Base-by-base conservation (phyloP, 108 stramenopile species). In the Stephanodiscus minutulus region DNA sequence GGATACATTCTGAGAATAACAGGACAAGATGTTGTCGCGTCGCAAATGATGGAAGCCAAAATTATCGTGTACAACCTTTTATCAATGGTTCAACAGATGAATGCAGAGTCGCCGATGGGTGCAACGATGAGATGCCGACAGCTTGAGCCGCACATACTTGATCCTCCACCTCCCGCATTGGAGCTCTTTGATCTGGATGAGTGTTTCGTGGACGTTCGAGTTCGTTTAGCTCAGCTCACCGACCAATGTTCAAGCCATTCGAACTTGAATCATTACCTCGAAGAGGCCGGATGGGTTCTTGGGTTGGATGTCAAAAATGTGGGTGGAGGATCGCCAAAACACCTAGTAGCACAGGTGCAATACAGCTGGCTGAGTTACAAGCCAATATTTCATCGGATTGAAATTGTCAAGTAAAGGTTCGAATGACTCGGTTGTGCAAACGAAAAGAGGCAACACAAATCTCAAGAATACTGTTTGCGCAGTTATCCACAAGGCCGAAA, bases 141-240 rank as follows among this genome's bases (percentile, higher is more conserved):
- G 22, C 11, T 53, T 0, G 52, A 83, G 0, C 91, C 91, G 25
- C 61, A 64, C 11, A 81, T 88, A 82, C 65, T 83, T 1, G 85
- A 83, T 27, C 76, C 36, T 33, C 86, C 89, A 5, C 78, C 89
- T 10, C 94, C 94, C 13, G 85, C 89, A 33, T 77, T 95, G 61
- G 94, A 95, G 63, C 85, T 87, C 46, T 95, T 95, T 70, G 90
- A 95, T 81, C 83, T 95, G 22, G 94, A 95, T 75, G 94, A 93
- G 68, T 87, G 91, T 72, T 90, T 91, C 53, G 83, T 88, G 24
- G 76, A 82, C 59, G 83, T 85, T 28, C 63, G 77, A 41, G 63
- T 84, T 18, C 83, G 91, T 4, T 76, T 95, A 43, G 89, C 87
- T 5, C 89, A 89, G 81, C 85, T 95, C 39, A 88, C 86, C 13